These are phyloP conservation scores for Iris pallida DNA, from an alignment of 116 monocot species.

Conservation along the genomic window DNA sequence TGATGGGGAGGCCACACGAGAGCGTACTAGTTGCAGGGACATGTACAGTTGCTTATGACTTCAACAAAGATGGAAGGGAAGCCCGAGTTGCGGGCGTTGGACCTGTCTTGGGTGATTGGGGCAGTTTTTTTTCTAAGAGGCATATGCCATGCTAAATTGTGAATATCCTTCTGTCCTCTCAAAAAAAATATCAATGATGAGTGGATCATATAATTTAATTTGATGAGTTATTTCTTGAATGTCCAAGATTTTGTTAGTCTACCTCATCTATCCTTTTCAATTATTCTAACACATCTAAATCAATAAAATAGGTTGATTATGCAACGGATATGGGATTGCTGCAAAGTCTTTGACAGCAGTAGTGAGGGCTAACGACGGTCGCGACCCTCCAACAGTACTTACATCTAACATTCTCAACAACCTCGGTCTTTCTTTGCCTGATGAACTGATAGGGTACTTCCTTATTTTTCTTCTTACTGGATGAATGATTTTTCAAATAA, in stretches of 20 bases:
- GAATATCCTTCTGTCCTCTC: too few relatives aligned
- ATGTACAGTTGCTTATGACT: conserved; percentile 86
- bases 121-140: conserved; percentile 45
- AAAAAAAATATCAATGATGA: too few relatives aligned
- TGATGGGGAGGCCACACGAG: conserved; percentile 80
- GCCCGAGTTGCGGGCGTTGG: conserved; percentile 85
- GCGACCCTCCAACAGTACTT: conserved; percentile 69
- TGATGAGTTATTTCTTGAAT: too few relatives aligned
- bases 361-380: conserved; percentile 76
- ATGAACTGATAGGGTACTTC: conserved; percentile 92
- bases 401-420: conserved; percentile 53
- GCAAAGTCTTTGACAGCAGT: conserved; percentile 84
- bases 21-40: conserved; percentile 90
- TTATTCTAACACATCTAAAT: too few relatives aligned
- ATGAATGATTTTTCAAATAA: too few relatives aligned
- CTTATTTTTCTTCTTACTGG: too few relatives aligned
- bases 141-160: too few relatives aligned
- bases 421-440: conserved; percentile 73
- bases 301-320: too few relatives aligned
- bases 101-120: conserved; percentile 90
- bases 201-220: too few relatives aligned
- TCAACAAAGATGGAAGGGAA: conserved; percentile 74
- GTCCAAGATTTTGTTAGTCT: too few relatives aligned
- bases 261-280: too few relatives aligned
- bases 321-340: conserved; percentile 92